Conservation (phyloP, 108 stramenopile species). For the Stephanodiscus triporus region DNA sequence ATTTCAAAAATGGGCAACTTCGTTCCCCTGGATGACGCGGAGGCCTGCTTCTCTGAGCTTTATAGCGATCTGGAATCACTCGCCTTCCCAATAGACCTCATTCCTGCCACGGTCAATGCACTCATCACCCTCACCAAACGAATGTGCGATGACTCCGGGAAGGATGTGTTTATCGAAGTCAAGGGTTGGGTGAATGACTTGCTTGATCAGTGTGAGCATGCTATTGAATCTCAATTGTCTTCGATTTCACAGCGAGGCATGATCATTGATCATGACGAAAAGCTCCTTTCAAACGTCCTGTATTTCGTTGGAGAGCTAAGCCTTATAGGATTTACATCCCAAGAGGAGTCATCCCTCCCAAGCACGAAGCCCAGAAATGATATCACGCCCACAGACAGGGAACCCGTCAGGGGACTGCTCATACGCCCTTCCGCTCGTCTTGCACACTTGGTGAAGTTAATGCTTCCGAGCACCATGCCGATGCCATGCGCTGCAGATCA, state of each 20-base stretch:
- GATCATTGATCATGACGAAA: constrained; percentile 23
- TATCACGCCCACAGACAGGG: constrained; percentile 26
- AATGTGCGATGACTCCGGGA: constrained; percentile 47
- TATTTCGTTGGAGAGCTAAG: constrained; percentile 70
- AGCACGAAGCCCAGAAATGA: constrained; percentile 11
- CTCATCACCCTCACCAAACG: constrained; percentile 50
- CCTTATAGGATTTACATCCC: constrained; percentile 71
- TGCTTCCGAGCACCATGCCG: constrained; percentile 61
- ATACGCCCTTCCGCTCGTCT: constrained; percentile 57
- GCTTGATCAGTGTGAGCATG: constrained; percentile 44
- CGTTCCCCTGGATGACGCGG: constrained; percentile 47
- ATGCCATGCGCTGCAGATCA: constrained; percentile 21
- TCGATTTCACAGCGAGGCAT: constrained; percentile 5
- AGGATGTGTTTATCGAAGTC: constrained; percentile 44
- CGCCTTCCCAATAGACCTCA: constrained; percentile 56
- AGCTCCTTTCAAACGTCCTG: constrained; percentile 52
- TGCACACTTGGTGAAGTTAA: constrained; percentile 57
- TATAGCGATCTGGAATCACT: constrained; percentile 44
- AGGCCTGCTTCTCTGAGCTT: constrained; percentile 35
- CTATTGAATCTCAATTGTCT: constrained; percentile 31
- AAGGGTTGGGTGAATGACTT: constrained; percentile 54
- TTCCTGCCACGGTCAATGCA: constrained; percentile 59
- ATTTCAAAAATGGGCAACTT: constrained; percentile 57
- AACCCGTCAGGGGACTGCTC: constrained; percentile 54
- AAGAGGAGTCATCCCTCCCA: constrained; percentile 45